Conservation (phyloP, 2,329 filamentous ascomycete species). For the Fonsecaea monophora region DNA sequence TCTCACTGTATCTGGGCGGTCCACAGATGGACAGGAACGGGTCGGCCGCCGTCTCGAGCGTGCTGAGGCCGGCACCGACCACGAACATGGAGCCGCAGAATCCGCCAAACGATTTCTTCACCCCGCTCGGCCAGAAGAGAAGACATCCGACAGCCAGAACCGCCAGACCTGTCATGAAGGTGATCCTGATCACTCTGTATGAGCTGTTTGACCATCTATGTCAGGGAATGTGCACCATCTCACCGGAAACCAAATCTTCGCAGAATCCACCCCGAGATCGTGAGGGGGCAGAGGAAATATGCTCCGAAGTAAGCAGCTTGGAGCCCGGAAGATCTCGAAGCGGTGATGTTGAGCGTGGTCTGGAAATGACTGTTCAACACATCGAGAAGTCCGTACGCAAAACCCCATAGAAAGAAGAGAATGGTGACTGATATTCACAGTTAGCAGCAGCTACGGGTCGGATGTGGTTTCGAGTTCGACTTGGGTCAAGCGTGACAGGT, state of each 20-base stretch:
- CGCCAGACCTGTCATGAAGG: conserved; percentile 60
- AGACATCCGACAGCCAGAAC: conserved; percentile 65
- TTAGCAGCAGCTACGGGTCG: neutral
- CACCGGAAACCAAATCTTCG: conserved; percentile 55
- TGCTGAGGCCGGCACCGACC: conserved; percentile 60
- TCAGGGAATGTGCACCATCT: conserved; percentile 1
- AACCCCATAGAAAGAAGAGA: conserved; percentile 61
- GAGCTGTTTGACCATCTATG: conserved; percentile 37
- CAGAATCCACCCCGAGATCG: conserved; percentile 50
- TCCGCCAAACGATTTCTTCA: conserved; percentile 63
- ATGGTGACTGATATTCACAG: conserved; percentile 49
- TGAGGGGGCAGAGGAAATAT: conserved; percentile 52
- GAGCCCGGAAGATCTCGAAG: conserved; percentile 64
- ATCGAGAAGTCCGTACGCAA: conserved; percentile 57
- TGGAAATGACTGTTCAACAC: conserved; percentile 64
- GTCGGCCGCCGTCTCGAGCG: conserved; percentile 66
- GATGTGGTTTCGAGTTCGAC: neutral
- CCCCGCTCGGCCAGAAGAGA: conserved; percentile 64
- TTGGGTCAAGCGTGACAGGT: neutral
- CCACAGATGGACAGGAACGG: conserved; percentile 62
- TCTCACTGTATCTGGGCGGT: conserved; percentile 64
- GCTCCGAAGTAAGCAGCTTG: conserved; percentile 69
- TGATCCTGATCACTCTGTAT: conserved; percentile 39
- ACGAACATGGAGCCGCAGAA: conserved; percentile 67
- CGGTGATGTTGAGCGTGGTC: conserved; percentile 59